phyloP scores from a whole-genome alignment of 1,284 basidiomycete species.

The Lentinula novae-zelandiae region DNA sequence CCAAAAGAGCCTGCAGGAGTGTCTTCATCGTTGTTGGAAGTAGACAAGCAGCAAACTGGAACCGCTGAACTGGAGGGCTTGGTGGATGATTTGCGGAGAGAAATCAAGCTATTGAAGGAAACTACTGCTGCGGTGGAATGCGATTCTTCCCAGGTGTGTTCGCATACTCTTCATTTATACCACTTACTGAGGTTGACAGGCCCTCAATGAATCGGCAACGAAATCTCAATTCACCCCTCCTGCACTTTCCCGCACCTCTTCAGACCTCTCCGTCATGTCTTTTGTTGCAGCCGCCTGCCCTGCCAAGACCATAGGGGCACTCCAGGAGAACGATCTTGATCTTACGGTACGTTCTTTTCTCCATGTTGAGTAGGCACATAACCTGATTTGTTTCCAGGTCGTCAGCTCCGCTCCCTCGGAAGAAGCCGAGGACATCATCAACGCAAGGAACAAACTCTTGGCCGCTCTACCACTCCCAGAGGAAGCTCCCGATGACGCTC shows the following conservation, averaged over 20 bases:
- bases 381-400: conserved; percentile 8
- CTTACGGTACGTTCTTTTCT: conserved; percentile 5
- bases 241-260: conserved; percentile 7
- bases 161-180: neutral
- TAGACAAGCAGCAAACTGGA: conserved; percentile 28
- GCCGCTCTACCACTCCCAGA: conserved; percentile 57
- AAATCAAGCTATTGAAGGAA: conserved; percentile 25
- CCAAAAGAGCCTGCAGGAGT: neutral
- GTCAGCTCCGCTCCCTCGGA: conserved; percentile 22
- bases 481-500: conserved; percentile 56
- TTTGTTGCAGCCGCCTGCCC: neutral
- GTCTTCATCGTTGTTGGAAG: conserved; percentile 6
- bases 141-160: neutral
- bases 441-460: conserved; percentile 51
- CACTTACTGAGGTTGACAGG: too few species aligned
- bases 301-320: neutral
- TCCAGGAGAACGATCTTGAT: conserved; percentile 9
- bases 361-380: conserved; percentile 9
- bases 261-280: neutral
- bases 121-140: neutral
- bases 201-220: neutral
- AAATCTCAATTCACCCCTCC: neutral
- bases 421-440: conserved; percentile 46
- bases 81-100: conserved; percentile 36
- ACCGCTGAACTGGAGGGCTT: conserved; percentile 33